Evolutionary conservation across 1,284 basidiomycete species (phyloP).

Genomic region (Ceratobasidium sp.): DNA sequence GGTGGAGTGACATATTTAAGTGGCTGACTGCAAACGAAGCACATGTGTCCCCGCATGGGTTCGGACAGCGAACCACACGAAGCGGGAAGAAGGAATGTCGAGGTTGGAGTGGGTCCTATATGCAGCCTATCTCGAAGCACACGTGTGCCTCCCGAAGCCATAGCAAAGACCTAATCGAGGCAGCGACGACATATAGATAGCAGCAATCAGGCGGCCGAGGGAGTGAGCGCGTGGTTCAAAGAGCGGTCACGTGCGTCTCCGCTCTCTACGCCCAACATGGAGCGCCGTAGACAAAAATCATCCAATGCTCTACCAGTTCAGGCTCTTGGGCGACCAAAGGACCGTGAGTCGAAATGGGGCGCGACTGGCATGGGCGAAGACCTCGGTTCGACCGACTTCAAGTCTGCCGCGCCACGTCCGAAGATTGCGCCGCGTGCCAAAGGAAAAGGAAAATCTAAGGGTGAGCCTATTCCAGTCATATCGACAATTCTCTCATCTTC

Average conservation of each 20-base stretch:
- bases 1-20: slow-evolving; percentile 17
- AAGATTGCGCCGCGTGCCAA: background rate
- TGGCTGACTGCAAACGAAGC: background rate
- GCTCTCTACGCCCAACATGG: slow-evolving; percentile 6
- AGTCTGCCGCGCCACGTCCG: background rate
- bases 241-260: slow-evolving; percentile 17
- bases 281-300: slow-evolving; percentile 12
- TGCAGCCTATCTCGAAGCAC: too few relatives aligned
- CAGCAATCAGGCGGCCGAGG: background rate
- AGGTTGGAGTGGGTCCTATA: too few relatives aligned
- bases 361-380: slow-evolving; percentile 26
- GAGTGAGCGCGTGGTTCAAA: background rate
- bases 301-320: background rate
- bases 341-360: slow-evolving; percentile 5
- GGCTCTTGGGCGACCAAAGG: background rate
- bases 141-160: too few relatives aligned
- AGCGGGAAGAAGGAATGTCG: too few relatives aligned
- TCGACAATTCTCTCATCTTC: background rate
- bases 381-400: slow-evolving; percentile 15
- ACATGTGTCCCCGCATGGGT: background rate
- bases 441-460: background rate
- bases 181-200: too few relatives aligned
- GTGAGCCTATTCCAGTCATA: background rate
- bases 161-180: too few relatives aligned
- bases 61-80: background rate